Conservation (phyloP, 2,329 filamentous ascomycete species). For the Alternaria sp. region DNA sequence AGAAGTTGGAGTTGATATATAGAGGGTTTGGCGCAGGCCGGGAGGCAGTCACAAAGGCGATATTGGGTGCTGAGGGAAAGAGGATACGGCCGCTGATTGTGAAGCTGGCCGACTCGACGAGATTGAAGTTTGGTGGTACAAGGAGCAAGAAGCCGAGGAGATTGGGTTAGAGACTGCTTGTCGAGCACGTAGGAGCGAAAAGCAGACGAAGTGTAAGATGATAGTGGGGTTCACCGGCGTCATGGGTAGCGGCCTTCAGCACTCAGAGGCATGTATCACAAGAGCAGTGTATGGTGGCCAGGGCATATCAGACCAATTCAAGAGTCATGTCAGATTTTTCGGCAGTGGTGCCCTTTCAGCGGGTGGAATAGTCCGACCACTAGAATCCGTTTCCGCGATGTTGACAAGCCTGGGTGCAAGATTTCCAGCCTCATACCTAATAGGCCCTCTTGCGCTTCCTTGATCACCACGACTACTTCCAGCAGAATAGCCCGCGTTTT, state of each 20-base stretch:
- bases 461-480: slow-evolving; percentile 41
- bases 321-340: slow-evolving; percentile 43
- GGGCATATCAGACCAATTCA: slow-evolving; percentile 6
- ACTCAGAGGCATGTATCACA: neutral
- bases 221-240: neutral
- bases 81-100: slow-evolving; percentile 75
- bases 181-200: neutral
- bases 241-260: neutral
- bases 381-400: slow-evolving; percentile 52
- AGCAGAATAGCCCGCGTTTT: slow-evolving; percentile 38
- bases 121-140: slow-evolving; percentile 93
- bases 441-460: slow-evolving; percentile 43
- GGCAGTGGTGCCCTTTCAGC: slow-evolving; percentile 56
- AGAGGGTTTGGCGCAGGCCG: slow-evolving; percentile 86
- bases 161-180: slow-evolving; percentile 62
- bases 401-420: slow-evolving; percentile 43
- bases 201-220: neutral
- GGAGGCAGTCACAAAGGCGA: slow-evolving; percentile 87
- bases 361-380: slow-evolving; percentile 51
- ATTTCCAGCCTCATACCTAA: slow-evolving; percentile 37
- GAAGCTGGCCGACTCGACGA: slow-evolving; percentile 83
- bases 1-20: slow-evolving; percentile 78
- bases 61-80: slow-evolving; percentile 85
- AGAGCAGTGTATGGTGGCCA: slow-evolving; percentile 1
- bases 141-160: slow-evolving; percentile 85